Evolutionary conservation across 257 asterid genomes (phyloP), one percentile per base, ranked within the genome.

Genomic region (Petrea volubilis): DNA sequence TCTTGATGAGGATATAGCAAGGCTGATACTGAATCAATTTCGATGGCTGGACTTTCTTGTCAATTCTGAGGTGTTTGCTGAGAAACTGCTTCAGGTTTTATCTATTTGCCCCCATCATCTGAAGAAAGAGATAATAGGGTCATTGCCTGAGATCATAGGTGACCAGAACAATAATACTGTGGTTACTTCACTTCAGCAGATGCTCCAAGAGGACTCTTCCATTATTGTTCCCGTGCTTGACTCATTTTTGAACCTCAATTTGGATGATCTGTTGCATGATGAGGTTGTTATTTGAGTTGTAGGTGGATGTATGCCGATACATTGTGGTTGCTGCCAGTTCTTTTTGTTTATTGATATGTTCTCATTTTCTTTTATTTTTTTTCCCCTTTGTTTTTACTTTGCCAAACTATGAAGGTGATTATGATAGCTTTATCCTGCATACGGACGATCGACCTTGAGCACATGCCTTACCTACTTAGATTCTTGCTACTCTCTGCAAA

Each of bases 31-130:
- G 67, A 85, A 89, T 76, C 96, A 91, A 57, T 91, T 91, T 58
- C 85, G 90, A 53, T 91, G 96, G 96, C 96, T 91, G 47, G 97
- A 91, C 75, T 91, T 91, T 82, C 91, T 91, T 43, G 96, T 87
- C 51, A 78, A 85, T 78, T 81, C 91, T 27, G 88, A 81, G 68
- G 84, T 86, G 29, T 91, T 91, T 71, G 81, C 93, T 56, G 91
- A 84, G 74, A 87, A 86, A 77, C 77, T 91, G 73, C 76, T 91
- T 21, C 96, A 91, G 82, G 85, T 87, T 53, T 55, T 89, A 64
- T 84, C 95, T 60, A 82, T 91, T 78, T 91, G 91, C 75, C 95
- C 97, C 38, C 82, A 82, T 81, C 77, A 72, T 78, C 74, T 91
- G 81, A 91, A 91, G 88, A 85, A 80, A 80, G 97, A 89, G 87